Evolutionary conservation across 352 stramenopile genomes (phyloP).

Genomic region (Phytophthora brassicae): DNA sequence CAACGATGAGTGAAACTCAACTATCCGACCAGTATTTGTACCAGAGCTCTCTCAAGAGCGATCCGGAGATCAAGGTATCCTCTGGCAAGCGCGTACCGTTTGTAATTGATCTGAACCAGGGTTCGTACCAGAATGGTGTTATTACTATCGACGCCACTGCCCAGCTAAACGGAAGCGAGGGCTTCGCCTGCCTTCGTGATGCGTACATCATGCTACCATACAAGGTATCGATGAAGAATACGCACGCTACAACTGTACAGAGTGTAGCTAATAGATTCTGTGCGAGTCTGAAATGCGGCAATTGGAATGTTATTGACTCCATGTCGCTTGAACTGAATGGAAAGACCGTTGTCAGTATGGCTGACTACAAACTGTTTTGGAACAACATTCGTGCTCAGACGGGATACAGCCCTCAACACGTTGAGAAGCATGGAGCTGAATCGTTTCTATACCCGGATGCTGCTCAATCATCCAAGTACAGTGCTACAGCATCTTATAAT

Average conservation of each 20-base stretch:
- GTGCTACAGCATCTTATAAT: background rate
- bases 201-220: conserved; percentile 20
- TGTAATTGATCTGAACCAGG: conserved; percentile 13
- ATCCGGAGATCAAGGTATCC: conserved; percentile 5
- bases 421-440: background rate
- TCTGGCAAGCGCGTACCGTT: conserved; percentile 2
- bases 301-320: background rate
- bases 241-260: background rate
- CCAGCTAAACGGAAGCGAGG: conserved; percentile 6
- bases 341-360: background rate
- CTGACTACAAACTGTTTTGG: conserved; percentile 8
- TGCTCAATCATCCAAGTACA: background rate
- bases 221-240: conserved; percentile 15
- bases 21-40: conserved; percentile 9
- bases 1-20: conserved; percentile 12
- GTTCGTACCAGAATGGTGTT: conserved; percentile 15
- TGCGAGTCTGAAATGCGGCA: conserved; percentile 1
- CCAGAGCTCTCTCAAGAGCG: conserved; percentile 8
- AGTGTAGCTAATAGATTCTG: background rate
- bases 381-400: conserved; percentile 8
- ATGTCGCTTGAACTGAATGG: conserved; percentile 10
- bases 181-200: conserved; percentile 11
- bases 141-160: conserved; percentile 14
- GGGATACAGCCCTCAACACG: background rate
- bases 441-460: background rate